These are phyloP conservation scores for Guadua angustifolia DNA, from an alignment of 176 grass and related monocot species.

Conservation along the genomic window DNA sequence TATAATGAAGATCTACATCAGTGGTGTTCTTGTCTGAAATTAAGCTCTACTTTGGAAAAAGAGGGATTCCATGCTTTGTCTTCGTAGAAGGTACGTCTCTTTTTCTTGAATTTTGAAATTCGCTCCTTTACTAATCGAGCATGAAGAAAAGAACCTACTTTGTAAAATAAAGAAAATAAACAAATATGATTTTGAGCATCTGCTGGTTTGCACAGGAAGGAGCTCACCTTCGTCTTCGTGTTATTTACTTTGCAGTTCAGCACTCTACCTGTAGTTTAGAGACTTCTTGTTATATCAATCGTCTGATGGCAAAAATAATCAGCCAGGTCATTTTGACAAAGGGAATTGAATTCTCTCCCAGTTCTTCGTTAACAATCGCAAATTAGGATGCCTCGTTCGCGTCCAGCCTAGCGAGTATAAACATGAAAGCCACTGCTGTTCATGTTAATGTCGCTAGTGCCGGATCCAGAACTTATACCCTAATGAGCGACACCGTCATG, in stretches of 20 bases:
- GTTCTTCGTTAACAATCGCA: neutral
- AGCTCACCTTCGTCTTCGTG: neutral
- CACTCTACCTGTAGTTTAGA: neutral
- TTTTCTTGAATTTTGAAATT: neutral
- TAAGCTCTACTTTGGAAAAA: neutral
- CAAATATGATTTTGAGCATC: neutral
- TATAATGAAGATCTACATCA: slow-evolving; percentile 8
- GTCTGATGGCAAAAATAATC: neutral
- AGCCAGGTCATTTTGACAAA: neutral
- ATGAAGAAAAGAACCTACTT: neutral
- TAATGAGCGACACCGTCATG: neutral
- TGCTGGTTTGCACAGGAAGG: neutral
- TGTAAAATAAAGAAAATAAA: neutral
- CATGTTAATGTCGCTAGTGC: neutral
- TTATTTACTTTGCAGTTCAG: neutral
- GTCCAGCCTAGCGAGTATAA: neutral
- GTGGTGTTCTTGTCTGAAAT: neutral
- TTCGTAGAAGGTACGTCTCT: neutral
- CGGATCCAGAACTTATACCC: neutral
- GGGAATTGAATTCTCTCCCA: neutral
- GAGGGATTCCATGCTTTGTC: neutral
- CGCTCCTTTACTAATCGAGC: neutral
- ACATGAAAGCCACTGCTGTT: slow-evolving; percentile 1
- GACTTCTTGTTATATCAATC: neutral
- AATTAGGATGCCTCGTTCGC: neutral